Evolutionary conservation across 2,329 filamentous ascomycete species (phyloP).

Genomic region (Aspergillus sp.): DNA sequence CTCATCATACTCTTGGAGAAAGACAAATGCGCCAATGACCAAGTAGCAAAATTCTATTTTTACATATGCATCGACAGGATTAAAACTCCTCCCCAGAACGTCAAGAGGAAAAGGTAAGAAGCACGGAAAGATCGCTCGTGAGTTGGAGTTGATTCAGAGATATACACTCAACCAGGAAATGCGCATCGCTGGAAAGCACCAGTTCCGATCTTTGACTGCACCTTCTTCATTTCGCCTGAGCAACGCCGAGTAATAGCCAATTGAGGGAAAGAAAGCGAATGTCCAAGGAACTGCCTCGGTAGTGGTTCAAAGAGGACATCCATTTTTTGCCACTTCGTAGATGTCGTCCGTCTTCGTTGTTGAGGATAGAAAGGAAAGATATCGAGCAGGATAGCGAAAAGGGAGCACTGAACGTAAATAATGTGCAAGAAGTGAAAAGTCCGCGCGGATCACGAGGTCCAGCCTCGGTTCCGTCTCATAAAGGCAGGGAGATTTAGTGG

Average conservation of each 20-base stretch:
- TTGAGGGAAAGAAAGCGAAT: slow-evolving; percentile 24
- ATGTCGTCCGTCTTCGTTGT: slow-evolving; percentile 18
- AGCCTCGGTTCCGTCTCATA: slow-evolving; percentile 35
- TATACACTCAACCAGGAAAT: slow-evolving; percentile 21
- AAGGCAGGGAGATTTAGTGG: slow-evolving; percentile 27
- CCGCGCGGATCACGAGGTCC: slow-evolving; percentile 38
- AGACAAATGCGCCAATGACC: slow-evolving; percentile 42
- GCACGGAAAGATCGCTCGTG: slow-evolving; percentile 22
- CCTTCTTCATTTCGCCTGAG: slow-evolving; percentile 40
- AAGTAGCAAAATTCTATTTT: slow-evolving; percentile 43
- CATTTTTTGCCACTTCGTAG: slow-evolving; percentile 16
- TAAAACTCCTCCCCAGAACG: slow-evolving; percentile 22
- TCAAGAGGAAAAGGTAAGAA: slow-evolving; percentile 12
- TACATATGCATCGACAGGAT: slow-evolving; percentile 37
- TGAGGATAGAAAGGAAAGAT: slow-evolving; percentile 21
- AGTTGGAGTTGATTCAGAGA: slow-evolving; percentile 6
- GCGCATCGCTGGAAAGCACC: slow-evolving; percentile 35
- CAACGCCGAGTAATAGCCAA: slow-evolving; percentile 43
- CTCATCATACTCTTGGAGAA: slow-evolving; percentile 42
- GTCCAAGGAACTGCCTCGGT: slow-evolving; percentile 27
- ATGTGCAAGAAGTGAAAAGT: slow-evolving; percentile 43
- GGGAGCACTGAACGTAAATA: slow-evolving; percentile 27
- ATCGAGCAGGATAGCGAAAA: slow-evolving; percentile 14
- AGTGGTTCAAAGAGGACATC: slow-evolving; percentile 24
- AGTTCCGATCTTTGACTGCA: slow-evolving; percentile 36